phyloP scores from a whole-genome alignment of 1,284 basidiomycete species.

The Quambalaria eucalypti region DNA sequence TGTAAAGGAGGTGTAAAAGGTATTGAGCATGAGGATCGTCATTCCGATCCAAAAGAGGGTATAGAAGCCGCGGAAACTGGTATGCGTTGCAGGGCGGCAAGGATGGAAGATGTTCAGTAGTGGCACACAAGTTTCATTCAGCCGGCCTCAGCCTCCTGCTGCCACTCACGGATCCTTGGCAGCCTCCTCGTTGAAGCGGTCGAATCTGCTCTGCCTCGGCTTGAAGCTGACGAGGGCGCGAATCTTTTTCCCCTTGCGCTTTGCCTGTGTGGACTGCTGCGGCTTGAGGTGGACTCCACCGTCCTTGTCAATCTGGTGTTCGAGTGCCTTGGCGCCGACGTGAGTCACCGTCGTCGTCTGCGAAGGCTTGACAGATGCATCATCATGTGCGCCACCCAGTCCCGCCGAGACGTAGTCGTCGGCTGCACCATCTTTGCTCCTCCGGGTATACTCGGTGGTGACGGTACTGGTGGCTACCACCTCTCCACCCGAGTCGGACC shows the following conservation, averaged over 20 bases:
- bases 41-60: slow-evolving; percentile 45
- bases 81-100: background rate
- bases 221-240: slow-evolving; percentile 33
- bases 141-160: background rate
- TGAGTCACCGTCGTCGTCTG: background rate
- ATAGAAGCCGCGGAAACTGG: slow-evolving; percentile 43
- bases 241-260: slow-evolving; percentile 19
- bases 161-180: slow-evolving; percentile 12
- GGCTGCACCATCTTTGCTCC: background rate
- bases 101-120: background rate
- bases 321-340: background rate
- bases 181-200: slow-evolving; percentile 26
- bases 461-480: background rate
- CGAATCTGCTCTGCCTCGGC: slow-evolving; percentile 26
- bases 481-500: background rate
- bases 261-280: slow-evolving; percentile 9
- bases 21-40: slow-evolving; percentile 37
- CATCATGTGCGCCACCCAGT: background rate
- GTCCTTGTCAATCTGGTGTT: slow-evolving; percentile 21
- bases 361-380: background rate
- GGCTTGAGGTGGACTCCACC: slow-evolving; percentile 29
- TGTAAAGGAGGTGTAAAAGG: slow-evolving; percentile 29
- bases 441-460: background rate
- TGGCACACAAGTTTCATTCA: background rate
- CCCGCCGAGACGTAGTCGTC: background rate